phyloP scores from a whole-genome alignment of 2,329 filamentous ascomycete species.

The Botrytis pseudocinerea region DNA sequence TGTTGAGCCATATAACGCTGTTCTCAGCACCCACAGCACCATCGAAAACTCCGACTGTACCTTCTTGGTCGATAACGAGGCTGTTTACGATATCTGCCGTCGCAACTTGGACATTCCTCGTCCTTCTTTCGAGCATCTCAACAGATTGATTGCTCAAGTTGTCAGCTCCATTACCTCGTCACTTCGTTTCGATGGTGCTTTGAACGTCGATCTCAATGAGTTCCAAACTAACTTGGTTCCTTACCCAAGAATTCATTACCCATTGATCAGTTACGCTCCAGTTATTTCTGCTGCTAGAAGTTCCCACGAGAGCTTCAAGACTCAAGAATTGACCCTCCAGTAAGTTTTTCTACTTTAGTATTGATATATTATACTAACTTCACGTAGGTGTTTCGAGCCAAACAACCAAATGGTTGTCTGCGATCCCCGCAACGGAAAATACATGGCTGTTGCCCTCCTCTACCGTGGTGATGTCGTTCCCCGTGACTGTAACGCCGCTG shows the following conservation, averaged over 20 bases:
- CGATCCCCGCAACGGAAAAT: conserved; percentile 65
- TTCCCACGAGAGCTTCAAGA: conserved; percentile 66
- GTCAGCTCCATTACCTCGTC: conserved; percentile 67
- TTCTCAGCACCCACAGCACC: conserved; percentile 57
- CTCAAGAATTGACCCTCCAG: conserved; percentile 65
- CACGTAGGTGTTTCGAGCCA: conserved; percentile 57
- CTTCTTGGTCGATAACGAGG: conserved; percentile 69
- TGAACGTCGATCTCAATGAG: conserved; percentile 68
- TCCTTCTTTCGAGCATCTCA: conserved; percentile 64
- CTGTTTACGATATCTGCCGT: conserved; percentile 67
- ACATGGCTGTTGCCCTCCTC: conserved; percentile 66
- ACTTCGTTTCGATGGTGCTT: conserved; percentile 63
- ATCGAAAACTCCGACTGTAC: conserved; percentile 69
- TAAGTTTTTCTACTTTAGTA: conserved; percentile 41
- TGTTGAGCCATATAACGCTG: conserved; percentile 68
- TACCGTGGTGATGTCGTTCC: conserved; percentile 68
- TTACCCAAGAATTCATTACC: conserved; percentile 68
- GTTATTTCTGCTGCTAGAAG: conserved; percentile 62
- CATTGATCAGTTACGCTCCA: conserved; percentile 64
- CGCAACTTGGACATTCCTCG: conserved; percentile 65
- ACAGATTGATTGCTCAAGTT: conserved; percentile 66
- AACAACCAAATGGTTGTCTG: conserved; percentile 70
- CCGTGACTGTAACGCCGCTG: conserved; percentile 59
- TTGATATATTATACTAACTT: conserved; percentile 21
- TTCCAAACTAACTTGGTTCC: conserved; percentile 71